Base-by-base conservation (phyloP, 768 basidiomycete genomes). In the Boletus rubroflammeus region DNA sequence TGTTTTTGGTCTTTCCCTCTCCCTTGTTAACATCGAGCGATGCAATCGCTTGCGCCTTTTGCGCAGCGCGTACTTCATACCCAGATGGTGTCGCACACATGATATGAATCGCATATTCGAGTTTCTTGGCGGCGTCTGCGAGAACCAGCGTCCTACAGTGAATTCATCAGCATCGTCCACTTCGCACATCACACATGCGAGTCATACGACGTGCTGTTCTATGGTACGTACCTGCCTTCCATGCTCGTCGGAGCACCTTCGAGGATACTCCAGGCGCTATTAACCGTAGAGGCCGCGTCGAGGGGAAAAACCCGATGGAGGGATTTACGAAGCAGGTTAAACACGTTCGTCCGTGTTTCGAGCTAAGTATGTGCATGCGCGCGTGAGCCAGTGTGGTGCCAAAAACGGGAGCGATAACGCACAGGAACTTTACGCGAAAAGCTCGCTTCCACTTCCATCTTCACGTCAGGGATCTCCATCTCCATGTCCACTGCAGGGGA, bases 71-170 rank as follows among this genome's bases (percentile, higher is more conserved):
- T 6, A 41, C 56, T 15, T 63, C 62, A 58, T 88, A 88, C 9
- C 84, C 84, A 2, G 69, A 67, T 9, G 64, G 57, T 0, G 82
- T 84, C 40, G 75, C 76, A 15, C 78, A 79, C 71, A 84, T 75
- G 1, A 76, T 73, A 40, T 79, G 73, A 2, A 71, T 72, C 5
- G 54, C 67, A 53, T 78, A 76, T 54, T 87, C 86, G 8, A 84
- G 65, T 31, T 72, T 68, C 48, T 67, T 73, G 5, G 84, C 79
- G 3, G 72, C 69, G 1, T 65, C 56, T 25, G 71, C 73, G 15
- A 86, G 61, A 11, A 79, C 62, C 21, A 69, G 60, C 46, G 71
- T 67, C 61, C 83, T 85, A 39, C 7, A 9, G 11, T 11, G 6
- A 28, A 29, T 44, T 8, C 14, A 9, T 57, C 19, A 57, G 3